phyloP scores from a whole-genome alignment of 306 rosid species.

The Acacia confusa region DNA sequence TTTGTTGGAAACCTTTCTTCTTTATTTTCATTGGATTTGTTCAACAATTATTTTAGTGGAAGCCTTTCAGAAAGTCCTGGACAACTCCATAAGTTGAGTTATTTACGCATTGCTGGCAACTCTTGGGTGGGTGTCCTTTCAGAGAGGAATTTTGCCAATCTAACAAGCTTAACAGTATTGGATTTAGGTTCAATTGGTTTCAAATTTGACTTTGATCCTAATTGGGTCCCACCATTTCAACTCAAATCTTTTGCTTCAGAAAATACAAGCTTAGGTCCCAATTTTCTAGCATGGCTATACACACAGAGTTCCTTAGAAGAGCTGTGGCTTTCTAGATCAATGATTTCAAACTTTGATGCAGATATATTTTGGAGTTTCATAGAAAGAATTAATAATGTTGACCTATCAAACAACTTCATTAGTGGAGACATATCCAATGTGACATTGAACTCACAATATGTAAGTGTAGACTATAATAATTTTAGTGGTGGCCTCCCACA shows the following conservation, averaged over 20 bases:
- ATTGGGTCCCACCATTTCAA: background rate
- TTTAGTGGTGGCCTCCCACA: constrained; percentile 19
- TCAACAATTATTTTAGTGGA: background rate
- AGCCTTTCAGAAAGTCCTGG: background rate
- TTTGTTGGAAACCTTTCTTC: background rate
- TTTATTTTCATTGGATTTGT: background rate
- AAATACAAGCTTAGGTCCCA: background rate
- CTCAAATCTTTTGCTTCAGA: background rate
- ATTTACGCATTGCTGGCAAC: fast-evolving
- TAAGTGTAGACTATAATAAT: background rate
- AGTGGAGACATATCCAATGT: constrained; percentile 17
- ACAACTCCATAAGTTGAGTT: background rate
- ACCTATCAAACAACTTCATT: background rate
- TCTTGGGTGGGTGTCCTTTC: background rate
- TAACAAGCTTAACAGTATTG: background rate
- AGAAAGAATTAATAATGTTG: background rate
- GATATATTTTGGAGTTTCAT: no score
- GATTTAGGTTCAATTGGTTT: background rate
- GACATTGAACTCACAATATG: background rate
- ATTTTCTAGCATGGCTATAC: background rate
- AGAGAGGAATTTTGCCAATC: background rate
- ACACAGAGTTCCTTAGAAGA: background rate
- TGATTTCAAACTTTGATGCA: no score
- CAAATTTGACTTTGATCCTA: background rate
- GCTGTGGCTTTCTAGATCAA: no score